phyloP scores from a whole-genome alignment of 208 protist genomes.

The Trypanosoma cruzi region DNA sequence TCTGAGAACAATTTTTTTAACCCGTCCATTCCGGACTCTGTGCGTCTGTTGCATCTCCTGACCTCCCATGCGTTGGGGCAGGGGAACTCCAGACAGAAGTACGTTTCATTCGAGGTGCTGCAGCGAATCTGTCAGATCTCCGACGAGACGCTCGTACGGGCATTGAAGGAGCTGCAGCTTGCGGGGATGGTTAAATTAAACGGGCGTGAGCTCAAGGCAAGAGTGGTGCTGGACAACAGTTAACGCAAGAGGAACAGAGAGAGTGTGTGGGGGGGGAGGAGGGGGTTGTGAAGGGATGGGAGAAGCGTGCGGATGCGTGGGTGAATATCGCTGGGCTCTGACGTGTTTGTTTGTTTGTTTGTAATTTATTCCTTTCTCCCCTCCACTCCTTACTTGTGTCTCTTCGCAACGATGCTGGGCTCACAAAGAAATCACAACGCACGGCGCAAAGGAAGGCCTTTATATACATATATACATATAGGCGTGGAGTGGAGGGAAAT shows the following conservation, averaged over 20 bases:
- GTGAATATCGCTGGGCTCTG: neutral
- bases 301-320: too few species aligned
- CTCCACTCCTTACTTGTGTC: neutral
- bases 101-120: constrained; percentile 55
- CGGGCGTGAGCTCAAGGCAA: constrained; percentile 37
- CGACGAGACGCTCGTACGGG: constrained; percentile 53
- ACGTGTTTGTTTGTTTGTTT: too few species aligned
- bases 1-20: constrained; percentile 58
- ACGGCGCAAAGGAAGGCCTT: too few species aligned
- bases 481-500: neutral
- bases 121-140: constrained; percentile 62
- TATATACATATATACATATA: neutral
- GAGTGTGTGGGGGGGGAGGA: neutral
- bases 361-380: neutral
- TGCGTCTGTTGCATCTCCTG: constrained; percentile 65
- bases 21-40: constrained; percentile 43
- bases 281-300: too few species aligned
- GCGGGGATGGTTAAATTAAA: constrained; percentile 28
- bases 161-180: constrained; percentile 54
- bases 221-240: constrained; percentile 30
- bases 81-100: constrained; percentile 39
- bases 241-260: neutral
- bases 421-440: too few species aligned
- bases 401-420: neutral
- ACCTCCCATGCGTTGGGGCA: constrained; percentile 41